Evolutionary conservation across 2,329 filamentous ascomycete genomes (phyloP).

Genomic region (Ceratocystis harringtonii): DNA sequence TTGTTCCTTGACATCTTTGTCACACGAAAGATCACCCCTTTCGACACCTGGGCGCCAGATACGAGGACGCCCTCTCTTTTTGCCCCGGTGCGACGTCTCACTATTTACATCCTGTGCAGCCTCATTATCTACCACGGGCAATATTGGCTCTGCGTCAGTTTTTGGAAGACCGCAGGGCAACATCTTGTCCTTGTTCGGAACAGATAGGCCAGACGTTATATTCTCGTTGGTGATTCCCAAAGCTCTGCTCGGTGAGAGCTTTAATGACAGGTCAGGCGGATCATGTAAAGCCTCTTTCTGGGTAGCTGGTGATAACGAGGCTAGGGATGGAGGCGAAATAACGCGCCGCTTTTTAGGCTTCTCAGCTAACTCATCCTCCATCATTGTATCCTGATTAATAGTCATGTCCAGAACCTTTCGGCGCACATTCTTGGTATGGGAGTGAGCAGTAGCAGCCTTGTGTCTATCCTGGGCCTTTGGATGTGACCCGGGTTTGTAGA

Average conservation of each 20-base stretch:
- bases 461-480: neutral
- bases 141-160: neutral
- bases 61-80: neutral
- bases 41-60: neutral
- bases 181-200: neutral
- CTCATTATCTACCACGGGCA: neutral
- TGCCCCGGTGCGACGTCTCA: neutral
- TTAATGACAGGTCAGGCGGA: neutral
- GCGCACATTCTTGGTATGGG: neutral
- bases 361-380: conserved; percentile 3
- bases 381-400: neutral
- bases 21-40: neutral
- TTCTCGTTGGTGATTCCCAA: too few species aligned
- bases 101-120: neutral
- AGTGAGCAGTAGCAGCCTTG: neutral
- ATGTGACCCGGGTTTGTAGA: neutral
- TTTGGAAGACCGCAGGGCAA: neutral
- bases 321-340: neutral
- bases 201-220: neutral
- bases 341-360: conserved; percentile 6
- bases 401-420: neutral
- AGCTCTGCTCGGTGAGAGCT: neutral
- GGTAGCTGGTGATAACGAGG: neutral
- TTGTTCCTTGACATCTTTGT: too few species aligned
- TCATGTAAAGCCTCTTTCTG: neutral